Base-by-base conservation (phyloP, 2,329 filamentous ascomycete genomes). In the Shiraia sp. region DNA sequence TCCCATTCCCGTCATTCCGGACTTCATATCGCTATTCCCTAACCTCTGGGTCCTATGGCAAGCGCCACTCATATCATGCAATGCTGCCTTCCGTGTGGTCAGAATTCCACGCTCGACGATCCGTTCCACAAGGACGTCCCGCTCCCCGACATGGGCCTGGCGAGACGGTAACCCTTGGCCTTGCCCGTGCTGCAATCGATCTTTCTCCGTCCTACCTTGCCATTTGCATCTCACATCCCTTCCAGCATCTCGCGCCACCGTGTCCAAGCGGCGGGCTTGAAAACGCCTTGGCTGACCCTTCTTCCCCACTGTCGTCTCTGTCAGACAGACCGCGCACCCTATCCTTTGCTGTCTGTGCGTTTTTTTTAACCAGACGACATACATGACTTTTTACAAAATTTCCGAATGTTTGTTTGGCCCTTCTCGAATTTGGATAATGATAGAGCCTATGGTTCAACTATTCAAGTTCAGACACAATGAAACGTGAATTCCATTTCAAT, bases 121-220 rank as follows among this genome's bases (percentile, higher is more conserved):
- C 63, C 59, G 61, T 63, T 60, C 59, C 61, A 65, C 61, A 56
- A 63, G 19, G 47, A 49, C 61, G 54, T 62, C 61, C 64, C 63
- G 61, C 55, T 51, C 57, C 50, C 58, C 56, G 55, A 60, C 61
- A 58, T 53, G 59, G 61, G 47, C 51, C 37, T 34, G 43, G 41
- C 46, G 27, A 42, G 50, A 22, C 19, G 8, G 4, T 8, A 22
- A 50, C 50, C 51, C 52, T 52, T 47, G 46, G 45, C 44, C 40
- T 22, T 57, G 61, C 53, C 61, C 57, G 57, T 64, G 59, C 57
- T 57, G 53, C 55, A 55, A 59, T 61, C 58, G 57, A 66, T 67
- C 63, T 63, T 54, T 22, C 57, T 43, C 53, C 48, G 56, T 61
- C 53, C 45, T 61, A 55, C 57, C 62, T 61, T 59, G 58, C 53